Conservation (phyloP, 1,139 yeast species). For the Candida labiduridarum region DNA sequence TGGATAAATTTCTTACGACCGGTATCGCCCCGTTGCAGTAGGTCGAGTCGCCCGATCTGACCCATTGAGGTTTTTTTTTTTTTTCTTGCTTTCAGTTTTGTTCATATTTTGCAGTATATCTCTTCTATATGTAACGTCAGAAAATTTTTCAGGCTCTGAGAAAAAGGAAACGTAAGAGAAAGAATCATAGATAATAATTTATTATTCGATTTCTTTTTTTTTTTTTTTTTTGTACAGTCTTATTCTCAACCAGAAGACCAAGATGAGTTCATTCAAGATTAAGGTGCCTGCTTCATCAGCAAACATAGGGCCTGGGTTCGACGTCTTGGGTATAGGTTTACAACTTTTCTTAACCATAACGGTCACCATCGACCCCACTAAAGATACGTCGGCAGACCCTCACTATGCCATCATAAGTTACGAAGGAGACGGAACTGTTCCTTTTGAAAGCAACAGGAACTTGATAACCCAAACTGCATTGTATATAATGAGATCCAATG, state of each 20-base stretch:
- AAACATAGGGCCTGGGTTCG: constrained; percentile 97
- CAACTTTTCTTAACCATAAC: constrained; percentile 69
- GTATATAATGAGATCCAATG: constrained; percentile 84
- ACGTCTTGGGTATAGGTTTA: constrained; percentile 90
- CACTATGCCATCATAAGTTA: constrained; percentile 72
- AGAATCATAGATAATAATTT: neutral
- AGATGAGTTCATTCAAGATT: constrained; percentile 41
- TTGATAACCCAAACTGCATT: constrained; percentile 91
- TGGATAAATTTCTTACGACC: neutral
- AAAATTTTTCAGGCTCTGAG: constrained; percentile 4
- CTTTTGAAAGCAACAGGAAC: constrained; percentile 73
- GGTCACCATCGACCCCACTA: constrained; percentile 61
- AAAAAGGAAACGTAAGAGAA: neutral
- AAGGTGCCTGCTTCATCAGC: constrained; percentile 97
- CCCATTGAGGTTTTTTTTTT: neutral
- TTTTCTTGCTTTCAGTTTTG: neutral
- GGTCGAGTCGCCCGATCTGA: too few species aligned
- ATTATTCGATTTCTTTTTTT: neutral
- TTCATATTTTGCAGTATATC: neutral
- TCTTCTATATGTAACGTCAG: neutral
- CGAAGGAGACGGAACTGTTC: constrained; percentile 83
- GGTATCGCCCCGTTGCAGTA: neutral
- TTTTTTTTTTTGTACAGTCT: neutral
- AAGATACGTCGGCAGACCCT: constrained; percentile 57
- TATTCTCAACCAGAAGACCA: constrained; percentile 26